phyloP scores from a whole-genome alignment of 257 asterid genomes.

The Fraxinus pennsylvanica region DNA sequence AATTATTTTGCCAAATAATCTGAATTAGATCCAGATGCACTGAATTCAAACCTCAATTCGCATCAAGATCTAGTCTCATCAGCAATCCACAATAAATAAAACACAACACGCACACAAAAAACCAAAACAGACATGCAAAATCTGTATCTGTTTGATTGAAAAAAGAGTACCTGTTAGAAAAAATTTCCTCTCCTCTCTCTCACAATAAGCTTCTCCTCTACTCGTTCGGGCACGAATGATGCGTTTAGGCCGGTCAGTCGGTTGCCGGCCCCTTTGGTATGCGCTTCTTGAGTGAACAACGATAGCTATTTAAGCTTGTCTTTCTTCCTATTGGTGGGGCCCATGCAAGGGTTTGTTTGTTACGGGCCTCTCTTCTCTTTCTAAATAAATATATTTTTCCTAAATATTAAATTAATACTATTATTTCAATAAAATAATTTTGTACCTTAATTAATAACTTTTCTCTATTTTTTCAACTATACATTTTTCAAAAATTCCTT shows the following conservation, averaged over 20 bases:
- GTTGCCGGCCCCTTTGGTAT: background rate
- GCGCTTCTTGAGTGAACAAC: background rate
- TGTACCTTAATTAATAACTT: too few species aligned
- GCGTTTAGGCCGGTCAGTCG: background rate
- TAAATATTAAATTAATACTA: too few species aligned
- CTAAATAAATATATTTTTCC: too few species aligned
- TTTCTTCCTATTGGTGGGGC: background rate
- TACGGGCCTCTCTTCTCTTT: too few species aligned
- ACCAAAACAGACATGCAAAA: background rate
- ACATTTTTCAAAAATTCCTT: too few species aligned
- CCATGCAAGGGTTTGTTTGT: too few species aligned
- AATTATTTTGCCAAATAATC: background rate
- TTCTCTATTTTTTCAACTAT: too few species aligned
- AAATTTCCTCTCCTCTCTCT: background rate
- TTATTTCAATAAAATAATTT: too few species aligned
- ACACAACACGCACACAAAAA: background rate
- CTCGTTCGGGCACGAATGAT: background rate
- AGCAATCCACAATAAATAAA: background rate
- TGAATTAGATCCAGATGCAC: background rate
- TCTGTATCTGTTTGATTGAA: background rate
- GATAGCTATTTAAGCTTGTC: background rate
- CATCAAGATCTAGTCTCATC: constrained; percentile 25
- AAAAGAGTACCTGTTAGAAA: constrained; percentile 25
- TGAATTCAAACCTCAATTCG: background rate
- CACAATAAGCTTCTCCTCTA: background rate